Conservation (phyloP, 257 asterid genomes). For the Ocimum tenuiflorum region DNA sequence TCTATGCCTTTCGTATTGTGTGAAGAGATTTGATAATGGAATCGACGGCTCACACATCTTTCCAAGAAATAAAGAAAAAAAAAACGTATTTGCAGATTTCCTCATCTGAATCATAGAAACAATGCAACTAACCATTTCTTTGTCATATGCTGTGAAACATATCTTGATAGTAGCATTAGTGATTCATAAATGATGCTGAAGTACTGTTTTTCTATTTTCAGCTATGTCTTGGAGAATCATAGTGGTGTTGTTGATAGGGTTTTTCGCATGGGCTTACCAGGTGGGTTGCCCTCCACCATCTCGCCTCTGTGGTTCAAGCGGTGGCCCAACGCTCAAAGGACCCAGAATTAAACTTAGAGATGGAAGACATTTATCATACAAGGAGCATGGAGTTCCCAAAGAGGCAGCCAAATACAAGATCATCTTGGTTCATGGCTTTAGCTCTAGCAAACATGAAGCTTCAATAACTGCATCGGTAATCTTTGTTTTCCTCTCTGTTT, state of each 20-base stretch:
- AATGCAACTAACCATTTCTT: too few relatives aligned
- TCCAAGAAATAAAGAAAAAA: too few relatives aligned
- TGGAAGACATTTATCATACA: slow-evolving; percentile 69
- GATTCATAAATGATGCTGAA: too few relatives aligned
- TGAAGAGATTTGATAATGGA: too few relatives aligned
- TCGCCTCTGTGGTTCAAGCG: slow-evolving; percentile 50
- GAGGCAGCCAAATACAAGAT: slow-evolving; percentile 58
- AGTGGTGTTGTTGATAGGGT: slow-evolving; percentile 39
- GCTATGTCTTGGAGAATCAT: slow-evolving; percentile 45
- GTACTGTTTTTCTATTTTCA: slow-evolving; percentile 14
- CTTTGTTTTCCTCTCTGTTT: too few relatives aligned
- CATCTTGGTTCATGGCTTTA: slow-evolving; percentile 62
- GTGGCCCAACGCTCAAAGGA: slow-evolving; percentile 54
- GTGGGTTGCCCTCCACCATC: slow-evolving; percentile 57
- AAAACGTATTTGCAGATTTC: too few relatives aligned
- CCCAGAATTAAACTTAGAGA: slow-evolving; percentile 70
- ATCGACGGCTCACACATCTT: too few relatives aligned
- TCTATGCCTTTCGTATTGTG: too few relatives aligned
- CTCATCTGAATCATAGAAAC: too few relatives aligned
- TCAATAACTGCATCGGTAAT: slow-evolving; percentile 1
- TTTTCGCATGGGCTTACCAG: slow-evolving; percentile 54
- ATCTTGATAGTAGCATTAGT: too few relatives aligned
- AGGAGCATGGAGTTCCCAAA: slow-evolving; percentile 71
- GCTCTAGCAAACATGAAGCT: slow-evolving; percentile 49
- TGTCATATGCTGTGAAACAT: too few relatives aligned